Evolutionary conservation across 176 grass and related monocot genomes (phyloP).

Genomic region (Leersia perrieri): DNA sequence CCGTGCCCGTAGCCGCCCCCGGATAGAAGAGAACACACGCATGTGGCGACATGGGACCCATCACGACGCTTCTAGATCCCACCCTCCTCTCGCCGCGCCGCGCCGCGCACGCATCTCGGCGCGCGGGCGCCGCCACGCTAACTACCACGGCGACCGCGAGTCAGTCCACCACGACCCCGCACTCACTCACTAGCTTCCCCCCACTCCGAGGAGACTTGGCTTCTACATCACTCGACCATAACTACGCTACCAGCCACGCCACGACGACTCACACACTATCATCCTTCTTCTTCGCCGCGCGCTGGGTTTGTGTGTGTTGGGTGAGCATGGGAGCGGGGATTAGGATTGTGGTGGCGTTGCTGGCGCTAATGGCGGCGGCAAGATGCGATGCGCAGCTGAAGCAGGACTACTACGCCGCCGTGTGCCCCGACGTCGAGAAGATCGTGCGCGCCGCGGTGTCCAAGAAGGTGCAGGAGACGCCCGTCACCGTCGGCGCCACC

Average conservation of each 20-base stretch:
- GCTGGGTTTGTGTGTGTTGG: background rate
- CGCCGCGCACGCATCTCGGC: constrained; percentile 15
- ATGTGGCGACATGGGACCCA: constrained; percentile 6
- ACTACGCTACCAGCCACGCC: constrained; percentile 6
- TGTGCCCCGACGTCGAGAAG: constrained; percentile 70
- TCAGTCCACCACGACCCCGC: background rate
- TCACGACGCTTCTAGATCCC: background rate
- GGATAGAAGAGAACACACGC: background rate
- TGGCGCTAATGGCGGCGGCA: constrained; percentile 15
- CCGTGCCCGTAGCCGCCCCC: background rate
- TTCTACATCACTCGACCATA: constrained; percentile 15
- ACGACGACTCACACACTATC: background rate
- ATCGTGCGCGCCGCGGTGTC: constrained; percentile 62
- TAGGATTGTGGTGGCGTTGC: constrained; percentile 16
- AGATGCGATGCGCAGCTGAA: constrained; percentile 39
- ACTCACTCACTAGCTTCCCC: background rate
- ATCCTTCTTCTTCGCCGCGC: constrained; percentile 13
- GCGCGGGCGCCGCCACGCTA: background rate
- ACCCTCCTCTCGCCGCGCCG: background rate
- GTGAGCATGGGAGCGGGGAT: constrained; percentile 39
- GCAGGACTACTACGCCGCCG: constrained; percentile 56
- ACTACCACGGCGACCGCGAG: background rate
- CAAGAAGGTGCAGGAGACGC: constrained; percentile 57
- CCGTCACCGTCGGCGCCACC: constrained; percentile 60
- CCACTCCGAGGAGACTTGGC: constrained; percentile 21